Conservation (phyloP, 2,329 filamentous ascomycete species). For the Thyridium curvatum region DNA sequence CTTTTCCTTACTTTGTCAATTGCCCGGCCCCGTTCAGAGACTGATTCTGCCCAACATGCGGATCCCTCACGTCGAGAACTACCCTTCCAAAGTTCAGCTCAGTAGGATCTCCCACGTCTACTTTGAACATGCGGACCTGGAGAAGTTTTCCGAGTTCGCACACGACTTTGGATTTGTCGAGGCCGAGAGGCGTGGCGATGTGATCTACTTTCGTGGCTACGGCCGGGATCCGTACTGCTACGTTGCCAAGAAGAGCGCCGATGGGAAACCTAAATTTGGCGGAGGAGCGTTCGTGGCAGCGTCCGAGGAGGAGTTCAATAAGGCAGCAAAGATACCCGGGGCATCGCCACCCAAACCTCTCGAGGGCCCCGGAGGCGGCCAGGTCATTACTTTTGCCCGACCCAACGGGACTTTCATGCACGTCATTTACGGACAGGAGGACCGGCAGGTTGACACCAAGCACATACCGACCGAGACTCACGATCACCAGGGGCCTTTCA, state of each 20-base stretch:
- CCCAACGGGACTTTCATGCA: too few relatives aligned
- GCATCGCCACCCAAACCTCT: background rate
- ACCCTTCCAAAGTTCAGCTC: slow-evolving; percentile 5
- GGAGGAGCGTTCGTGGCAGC: slow-evolving; percentile 21
- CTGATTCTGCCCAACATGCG: too few relatives aligned
- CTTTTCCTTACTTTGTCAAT: too few relatives aligned
- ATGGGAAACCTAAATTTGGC: slow-evolving; percentile 9
- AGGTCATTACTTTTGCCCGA: background rate
- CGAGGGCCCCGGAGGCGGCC: background rate
- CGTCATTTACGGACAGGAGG: too few relatives aligned
- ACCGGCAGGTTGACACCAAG: too few relatives aligned
- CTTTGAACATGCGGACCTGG: slow-evolving; percentile 17
- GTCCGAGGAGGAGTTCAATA: slow-evolving; percentile 26
- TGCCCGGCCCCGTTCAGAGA: too few relatives aligned
- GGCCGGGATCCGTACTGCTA: slow-evolving; percentile 44
- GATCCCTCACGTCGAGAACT: too few relatives aligned
- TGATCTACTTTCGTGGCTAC: slow-evolving; percentile 42
- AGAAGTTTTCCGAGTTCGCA: slow-evolving; percentile 14
- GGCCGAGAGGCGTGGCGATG: slow-evolving; percentile 7
- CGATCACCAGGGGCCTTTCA: slow-evolving; percentile 7
- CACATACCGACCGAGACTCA: background rate
- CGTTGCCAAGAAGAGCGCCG: slow-evolving; percentile 22
- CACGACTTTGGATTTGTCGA: slow-evolving; percentile 20
- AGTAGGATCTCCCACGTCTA: slow-evolving; percentile 8
- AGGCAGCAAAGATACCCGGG: background rate